phyloP scores from a whole-genome alignment of 2,329 filamentous ascomycete species.

The Uncinocarpus reesii region DNA sequence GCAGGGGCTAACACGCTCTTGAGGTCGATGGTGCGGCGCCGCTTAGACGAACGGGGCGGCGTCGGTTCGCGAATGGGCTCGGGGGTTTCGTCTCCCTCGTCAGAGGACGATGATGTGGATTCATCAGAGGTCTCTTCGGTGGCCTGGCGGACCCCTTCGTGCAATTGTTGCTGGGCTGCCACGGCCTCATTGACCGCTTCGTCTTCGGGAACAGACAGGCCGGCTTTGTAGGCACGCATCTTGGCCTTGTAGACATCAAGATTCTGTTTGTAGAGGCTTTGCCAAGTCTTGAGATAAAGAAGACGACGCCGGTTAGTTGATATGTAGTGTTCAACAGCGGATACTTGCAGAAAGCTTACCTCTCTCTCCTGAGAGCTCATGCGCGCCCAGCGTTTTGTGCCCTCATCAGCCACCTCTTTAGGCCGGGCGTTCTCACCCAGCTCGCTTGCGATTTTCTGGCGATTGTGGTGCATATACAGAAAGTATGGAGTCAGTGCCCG shows the following conservation, averaged over 20 bases:
- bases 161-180: constrained; percentile 29
- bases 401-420: constrained; percentile 78
- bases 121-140: constrained; percentile 28
- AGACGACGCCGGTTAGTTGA: background rate
- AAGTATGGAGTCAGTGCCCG: constrained; percentile 90
- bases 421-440: constrained; percentile 66
- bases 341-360: constrained; percentile 33
- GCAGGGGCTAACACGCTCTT: constrained; percentile 28
- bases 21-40: constrained; percentile 33
- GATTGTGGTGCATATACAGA: constrained; percentile 81
- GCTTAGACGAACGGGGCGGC: constrained; percentile 34
- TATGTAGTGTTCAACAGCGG: background rate
- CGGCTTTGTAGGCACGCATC: constrained; percentile 47
- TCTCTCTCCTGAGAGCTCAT: constrained; percentile 66
- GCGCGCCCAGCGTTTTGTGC: constrained; percentile 71
- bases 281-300: constrained; percentile 38
- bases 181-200: constrained; percentile 32
- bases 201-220: constrained; percentile 36
- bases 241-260: constrained; percentile 48
- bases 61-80: constrained; percentile 35
- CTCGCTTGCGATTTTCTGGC: constrained; percentile 69
- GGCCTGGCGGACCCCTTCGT: constrained; percentile 32
- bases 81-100: constrained; percentile 27
- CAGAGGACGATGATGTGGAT: constrained; percentile 26
- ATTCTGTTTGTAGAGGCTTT: constrained; percentile 48